These are phyloP conservation scores for Globisporangium parvum DNA, from an alignment of 352 stramenopile species.

Conservation along the genomic window DNA sequence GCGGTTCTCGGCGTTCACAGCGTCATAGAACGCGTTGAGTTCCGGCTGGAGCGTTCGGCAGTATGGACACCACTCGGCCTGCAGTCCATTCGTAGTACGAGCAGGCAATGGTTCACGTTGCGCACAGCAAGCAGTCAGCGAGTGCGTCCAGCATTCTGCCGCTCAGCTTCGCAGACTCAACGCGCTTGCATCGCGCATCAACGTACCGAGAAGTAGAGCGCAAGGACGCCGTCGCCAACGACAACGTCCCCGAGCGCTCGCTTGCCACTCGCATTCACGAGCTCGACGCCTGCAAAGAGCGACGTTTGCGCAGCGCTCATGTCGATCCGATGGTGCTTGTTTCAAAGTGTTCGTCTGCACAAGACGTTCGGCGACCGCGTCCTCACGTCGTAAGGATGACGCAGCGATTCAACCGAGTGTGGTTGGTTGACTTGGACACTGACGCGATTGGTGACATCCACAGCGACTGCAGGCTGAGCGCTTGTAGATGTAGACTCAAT, in stretches of 20 bases:
- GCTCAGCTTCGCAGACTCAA: neutral
- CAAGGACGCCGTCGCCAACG: constrained; percentile 46
- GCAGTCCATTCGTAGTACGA: neutral
- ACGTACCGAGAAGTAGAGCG: constrained; percentile 73
- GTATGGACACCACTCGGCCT: constrained; percentile 83
- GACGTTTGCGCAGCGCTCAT: neutral
- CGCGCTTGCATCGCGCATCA: too few relatives aligned
- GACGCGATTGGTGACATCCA: too few relatives aligned
- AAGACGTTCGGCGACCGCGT: too few relatives aligned
- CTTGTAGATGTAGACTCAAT: too few relatives aligned
- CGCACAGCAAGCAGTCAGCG: neutral
- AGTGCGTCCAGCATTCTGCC: neutral
- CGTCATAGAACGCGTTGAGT: constrained; percentile 69
- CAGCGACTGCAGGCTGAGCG: too few relatives aligned
- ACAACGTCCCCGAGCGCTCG: constrained; percentile 33
- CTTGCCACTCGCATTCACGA: constrained; percentile 52
- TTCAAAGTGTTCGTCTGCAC: too few relatives aligned
- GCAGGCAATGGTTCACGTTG: neutral
- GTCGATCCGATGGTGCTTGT: too few relatives aligned
- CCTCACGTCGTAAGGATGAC: too few relatives aligned
- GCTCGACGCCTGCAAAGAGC: constrained; percentile 44
- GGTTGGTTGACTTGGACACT: too few relatives aligned
- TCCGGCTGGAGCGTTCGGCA: constrained; percentile 73
- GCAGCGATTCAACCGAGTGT: too few relatives aligned
- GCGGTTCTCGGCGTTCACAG: constrained; percentile 29